Conservation (phyloP, 768 basidiomycete genomes). For the Hygrophorus pudorinus region DNA sequence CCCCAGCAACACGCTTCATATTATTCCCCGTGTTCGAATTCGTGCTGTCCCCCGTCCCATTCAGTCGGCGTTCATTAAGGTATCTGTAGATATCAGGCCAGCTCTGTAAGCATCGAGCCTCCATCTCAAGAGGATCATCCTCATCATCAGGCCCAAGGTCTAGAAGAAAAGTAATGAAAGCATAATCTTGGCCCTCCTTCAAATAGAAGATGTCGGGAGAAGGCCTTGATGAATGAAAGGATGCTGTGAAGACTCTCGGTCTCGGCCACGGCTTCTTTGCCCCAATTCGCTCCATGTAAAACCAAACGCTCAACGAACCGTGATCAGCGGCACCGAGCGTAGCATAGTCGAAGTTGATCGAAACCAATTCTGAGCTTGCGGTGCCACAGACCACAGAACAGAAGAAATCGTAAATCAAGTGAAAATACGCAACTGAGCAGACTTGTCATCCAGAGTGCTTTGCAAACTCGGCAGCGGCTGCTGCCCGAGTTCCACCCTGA, state of each 20-base stretch:
- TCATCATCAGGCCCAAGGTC: too few species aligned
- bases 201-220: too few species aligned
- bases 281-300: too few species aligned
- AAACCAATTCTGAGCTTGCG: too few species aligned
- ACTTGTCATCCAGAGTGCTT: constrained; percentile 64
- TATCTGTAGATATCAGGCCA: constrained; percentile 30
- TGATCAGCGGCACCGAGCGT: too few species aligned
- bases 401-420: constrained; percentile 3
- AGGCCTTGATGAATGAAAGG: too few species aligned
- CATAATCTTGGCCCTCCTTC: too few species aligned
- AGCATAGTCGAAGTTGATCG: too few species aligned
- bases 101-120: neutral
- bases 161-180: neutral
- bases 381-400: too few species aligned
- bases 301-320: too few species aligned
- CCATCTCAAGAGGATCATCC: constrained; percentile 4
- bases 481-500: constrained; percentile 71
- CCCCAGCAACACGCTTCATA: constrained; percentile 19
- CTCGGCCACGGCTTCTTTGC: too few species aligned
- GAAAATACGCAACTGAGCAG: constrained; percentile 29
- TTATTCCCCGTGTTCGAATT: neutral
- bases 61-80: constrained; percentile 50
- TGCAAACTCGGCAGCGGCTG: constrained; percentile 64
- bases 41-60: constrained; percentile 24
- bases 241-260: too few species aligned